These are phyloP conservation scores for Mucor piriformis DNA, from an alignment of 371 early-diverging fungal genomes.

Conservation along the genomic window DNA sequence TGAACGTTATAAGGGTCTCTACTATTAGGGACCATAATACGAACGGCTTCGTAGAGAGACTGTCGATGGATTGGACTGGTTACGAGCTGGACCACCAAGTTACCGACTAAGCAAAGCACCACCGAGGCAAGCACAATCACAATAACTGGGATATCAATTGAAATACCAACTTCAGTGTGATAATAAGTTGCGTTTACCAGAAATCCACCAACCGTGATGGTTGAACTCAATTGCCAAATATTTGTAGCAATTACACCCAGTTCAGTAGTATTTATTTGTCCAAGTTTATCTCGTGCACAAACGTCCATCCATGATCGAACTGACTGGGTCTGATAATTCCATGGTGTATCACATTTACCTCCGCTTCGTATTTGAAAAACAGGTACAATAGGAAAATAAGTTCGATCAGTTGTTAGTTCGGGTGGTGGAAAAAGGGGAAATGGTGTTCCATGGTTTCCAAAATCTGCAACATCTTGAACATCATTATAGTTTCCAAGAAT, in stretches of 20 bases:
- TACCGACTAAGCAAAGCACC: neutral
- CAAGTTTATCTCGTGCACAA: neutral
- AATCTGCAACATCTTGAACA: neutral
- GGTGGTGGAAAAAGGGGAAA: constrained; percentile 18
- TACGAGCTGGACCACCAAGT: neutral
- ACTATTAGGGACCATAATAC: constrained; percentile 12
- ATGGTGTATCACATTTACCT: constrained; percentile 2
- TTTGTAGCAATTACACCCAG: neutral
- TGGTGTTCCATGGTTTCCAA: neutral
- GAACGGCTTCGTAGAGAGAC: constrained; percentile 12
- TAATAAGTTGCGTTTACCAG: constrained; percentile 8
- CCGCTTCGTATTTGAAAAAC: constrained; percentile 15
- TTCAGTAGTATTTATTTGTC: neutral
- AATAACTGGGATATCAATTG: neutral
- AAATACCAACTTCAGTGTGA: neutral
- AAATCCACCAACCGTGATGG: constrained; percentile 17
- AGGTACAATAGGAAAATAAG: constrained; percentile 17
- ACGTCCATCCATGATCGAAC: constrained; percentile 7
- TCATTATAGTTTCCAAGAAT: constrained; percentile 2
- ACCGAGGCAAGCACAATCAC: constrained; percentile 1
- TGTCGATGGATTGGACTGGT: constrained; percentile 13
- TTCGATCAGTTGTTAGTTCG: neutral
- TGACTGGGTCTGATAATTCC: neutral
- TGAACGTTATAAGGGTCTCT: constrained; percentile 9
- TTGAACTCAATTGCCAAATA: constrained; percentile 15